Evolutionary conservation across 2,329 filamentous ascomycete genomes (phyloP), one percentile per base, ranked within the genome.

Genomic region (Alternaria angustiovoidea): DNA sequence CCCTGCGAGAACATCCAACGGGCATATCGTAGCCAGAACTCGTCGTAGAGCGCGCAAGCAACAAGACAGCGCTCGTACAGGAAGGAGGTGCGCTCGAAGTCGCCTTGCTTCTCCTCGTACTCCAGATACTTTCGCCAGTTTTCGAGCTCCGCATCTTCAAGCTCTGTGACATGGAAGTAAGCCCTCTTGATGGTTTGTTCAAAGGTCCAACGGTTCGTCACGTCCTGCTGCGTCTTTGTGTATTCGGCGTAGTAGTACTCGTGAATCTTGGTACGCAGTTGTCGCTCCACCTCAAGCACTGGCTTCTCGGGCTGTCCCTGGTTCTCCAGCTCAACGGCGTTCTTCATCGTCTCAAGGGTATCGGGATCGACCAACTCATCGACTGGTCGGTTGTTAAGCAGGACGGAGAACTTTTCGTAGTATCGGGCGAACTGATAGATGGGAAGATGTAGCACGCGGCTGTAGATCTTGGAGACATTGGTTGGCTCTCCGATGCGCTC

Each of bases 121-220:
- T 98, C 94, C 44, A 99, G 87, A 72, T 98, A 99, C 74, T 96
- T 96, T 71, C 91, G 88, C 95, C 95, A 99, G 79, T 97, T 97
- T 38, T 82, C 84, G 18, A 99, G 81, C 75, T 99, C 93, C 8
- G 87, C 81, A 62, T 95, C 89, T 69, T 97, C 94, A 8, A 99
- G 85, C 74, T 97, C 92, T 1, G 93, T 97, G 30, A 97, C 93
- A 75, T 97, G 94, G 81, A 97, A 99, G 78, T 98, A 99, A 0
- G 93, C 93, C 2, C 95, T 89, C 82, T 97, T 98, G 73, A 98
- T 91, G 77, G 96, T 93, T 0, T 92, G 91, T 76, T 99, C 95
- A 69, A 92, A 98, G 0, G 91, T 93, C 94, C 94, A 98, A 63
- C 95, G 89, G 80, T 95, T 96, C 1, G 89, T 93, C 0, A 93